phyloP scores from a whole-genome alignment of 176 grass and related monocot genomes.

The Thalia dealbata region DNA sequence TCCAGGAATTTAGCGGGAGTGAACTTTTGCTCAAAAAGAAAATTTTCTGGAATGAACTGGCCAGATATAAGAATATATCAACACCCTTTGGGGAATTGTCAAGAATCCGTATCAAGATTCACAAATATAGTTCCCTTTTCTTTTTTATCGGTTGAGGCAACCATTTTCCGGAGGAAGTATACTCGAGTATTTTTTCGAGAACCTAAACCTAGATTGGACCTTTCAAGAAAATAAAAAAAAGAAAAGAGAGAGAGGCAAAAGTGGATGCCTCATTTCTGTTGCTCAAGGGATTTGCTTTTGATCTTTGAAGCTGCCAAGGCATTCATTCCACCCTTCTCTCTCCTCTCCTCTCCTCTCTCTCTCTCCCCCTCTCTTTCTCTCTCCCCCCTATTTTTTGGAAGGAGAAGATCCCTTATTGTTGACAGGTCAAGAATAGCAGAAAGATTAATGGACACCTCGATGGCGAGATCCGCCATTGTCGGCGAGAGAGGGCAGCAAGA shows the following conservation, averaged over 20 bases:
- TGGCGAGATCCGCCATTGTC: not conserved
- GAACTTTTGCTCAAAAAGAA: no score
- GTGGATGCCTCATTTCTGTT: not conserved
- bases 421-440: not conserved
- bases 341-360: no score
- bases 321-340: not conserved
- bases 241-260: not conserved
- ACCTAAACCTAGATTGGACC: not conserved
- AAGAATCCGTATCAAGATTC: not conserved
- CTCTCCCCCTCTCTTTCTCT: not conserved
- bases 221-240: not conserved
- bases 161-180: no score
- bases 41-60: no score
- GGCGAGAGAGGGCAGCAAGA: not conserved
- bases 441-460: not conserved
- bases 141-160: not conserved
- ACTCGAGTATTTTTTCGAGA: not conserved
- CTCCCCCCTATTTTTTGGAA: not conserved
- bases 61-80: no score
- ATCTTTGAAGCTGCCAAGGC: not conserved
- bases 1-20: no score
- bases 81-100: no score
- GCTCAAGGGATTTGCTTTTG: not conserved
- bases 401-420: not conserved
- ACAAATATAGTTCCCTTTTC: not conserved